phyloP scores from a whole-genome alignment of 2,329 filamentous ascomycete genomes.

The Ascochyta lentis region DNA sequence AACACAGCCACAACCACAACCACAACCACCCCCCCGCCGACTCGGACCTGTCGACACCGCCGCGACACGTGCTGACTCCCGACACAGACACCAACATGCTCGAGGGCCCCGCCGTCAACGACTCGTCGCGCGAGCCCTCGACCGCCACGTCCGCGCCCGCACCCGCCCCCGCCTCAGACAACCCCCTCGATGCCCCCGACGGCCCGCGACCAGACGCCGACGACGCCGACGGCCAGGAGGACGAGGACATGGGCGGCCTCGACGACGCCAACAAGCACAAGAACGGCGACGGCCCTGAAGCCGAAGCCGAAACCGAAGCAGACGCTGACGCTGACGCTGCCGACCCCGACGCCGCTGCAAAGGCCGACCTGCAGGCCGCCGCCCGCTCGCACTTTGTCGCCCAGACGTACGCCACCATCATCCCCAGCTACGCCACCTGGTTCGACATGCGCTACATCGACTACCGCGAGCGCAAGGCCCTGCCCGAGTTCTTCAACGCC shows the following conservation, averaged over 20 bases:
- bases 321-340: conserved; percentile 55
- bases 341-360: conserved; percentile 67
- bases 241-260: conserved; percentile 69
- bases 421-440: conserved; percentile 98
- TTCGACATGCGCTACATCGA: conserved; percentile 97
- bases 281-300: conserved; percentile 38
- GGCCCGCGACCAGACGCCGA: conserved; percentile 65
- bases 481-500: conserved; percentile 98
- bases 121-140: conserved; percentile 60
- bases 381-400: conserved; percentile 91
- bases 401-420: conserved; percentile 93
- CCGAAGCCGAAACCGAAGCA: conserved; percentile 52
- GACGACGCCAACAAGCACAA: conserved; percentile 50
- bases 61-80: conserved; percentile 10
- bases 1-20: too few relatives aligned
- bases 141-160: conserved; percentile 60
- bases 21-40: not conserved
- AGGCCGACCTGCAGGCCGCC: conserved; percentile 80
- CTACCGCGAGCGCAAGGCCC: conserved; percentile 88
- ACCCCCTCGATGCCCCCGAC: conserved; percentile 72
- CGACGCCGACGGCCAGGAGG: conserved; percentile 66
- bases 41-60: not conserved
- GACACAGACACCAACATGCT: conserved; percentile 66
- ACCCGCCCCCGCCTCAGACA: conserved; percentile 60
- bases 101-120: conserved; percentile 47